Evolutionary conservation across 305 asterid species (phyloP).

Genomic region (Fraxinus ornus): DNA sequence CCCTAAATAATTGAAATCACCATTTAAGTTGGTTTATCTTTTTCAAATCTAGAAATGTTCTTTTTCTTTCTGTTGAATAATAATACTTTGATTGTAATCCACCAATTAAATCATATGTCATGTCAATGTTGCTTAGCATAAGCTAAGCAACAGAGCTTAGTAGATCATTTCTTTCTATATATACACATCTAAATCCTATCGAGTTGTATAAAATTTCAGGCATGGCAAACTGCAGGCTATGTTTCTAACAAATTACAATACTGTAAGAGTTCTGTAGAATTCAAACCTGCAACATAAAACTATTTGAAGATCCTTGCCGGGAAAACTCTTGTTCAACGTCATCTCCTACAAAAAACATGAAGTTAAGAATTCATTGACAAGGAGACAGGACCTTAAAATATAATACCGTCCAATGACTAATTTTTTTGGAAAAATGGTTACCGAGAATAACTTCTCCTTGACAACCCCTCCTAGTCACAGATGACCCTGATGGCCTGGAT

Average conservation of each 20-base stretch:
- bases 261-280: conserved; percentile 16
- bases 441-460: conserved; percentile 33
- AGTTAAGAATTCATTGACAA: conserved; percentile 13
- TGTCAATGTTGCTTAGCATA: background rate
- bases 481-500: conserved; percentile 39
- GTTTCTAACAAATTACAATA: background rate
- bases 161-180: background rate
- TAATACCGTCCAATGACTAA: conserved; percentile 4
- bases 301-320: conserved; percentile 38
- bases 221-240: background rate
- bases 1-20: background rate
- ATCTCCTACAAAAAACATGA: conserved; percentile 42
- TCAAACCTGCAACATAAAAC: conserved; percentile 58
- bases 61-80: background rate
- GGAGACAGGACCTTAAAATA: conserved; percentile 13
- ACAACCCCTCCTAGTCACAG: conserved; percentile 28
- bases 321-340: conserved; percentile 32
- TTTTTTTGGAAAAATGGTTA: conserved; percentile 26
- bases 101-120: background rate
- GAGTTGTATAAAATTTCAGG: background rate
- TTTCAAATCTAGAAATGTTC: background rate
- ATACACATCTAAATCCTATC: background rate
- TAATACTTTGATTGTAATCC: background rate
- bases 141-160: background rate
- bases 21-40: background rate